Evolutionary conservation across 441 rosid genomes (phyloP).

Genomic region (Arabidopsis hybrid): DNA sequence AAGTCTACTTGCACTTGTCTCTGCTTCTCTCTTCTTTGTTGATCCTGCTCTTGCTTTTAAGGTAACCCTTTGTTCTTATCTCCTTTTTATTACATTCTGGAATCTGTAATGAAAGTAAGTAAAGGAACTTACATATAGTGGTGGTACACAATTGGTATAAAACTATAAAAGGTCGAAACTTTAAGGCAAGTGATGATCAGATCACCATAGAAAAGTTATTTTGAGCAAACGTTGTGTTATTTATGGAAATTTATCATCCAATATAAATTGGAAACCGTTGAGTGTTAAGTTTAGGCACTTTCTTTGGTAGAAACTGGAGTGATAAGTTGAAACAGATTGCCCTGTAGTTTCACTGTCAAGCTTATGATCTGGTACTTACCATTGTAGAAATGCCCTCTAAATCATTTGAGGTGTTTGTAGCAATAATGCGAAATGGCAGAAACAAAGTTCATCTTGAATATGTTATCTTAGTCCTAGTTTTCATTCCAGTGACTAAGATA

Average conservation of each 20-base stretch:
- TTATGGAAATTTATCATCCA: not conserved
- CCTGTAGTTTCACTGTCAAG: not conserved
- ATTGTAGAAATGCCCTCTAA: not conserved
- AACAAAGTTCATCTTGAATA: not conserved
- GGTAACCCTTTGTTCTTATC: conserved; percentile 46
- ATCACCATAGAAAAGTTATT: not conserved
- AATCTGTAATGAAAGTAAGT: not conserved
- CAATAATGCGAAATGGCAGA: not conserved
- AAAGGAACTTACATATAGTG: not conserved
- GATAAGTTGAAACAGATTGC: not conserved
- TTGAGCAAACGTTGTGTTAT: not conserved
- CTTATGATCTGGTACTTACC: not conserved
- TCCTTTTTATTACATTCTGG: not conserved
- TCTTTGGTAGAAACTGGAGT: not conserved
- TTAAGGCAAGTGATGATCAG: conserved; percentile 9
- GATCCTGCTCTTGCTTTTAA: conserved; percentile 87
- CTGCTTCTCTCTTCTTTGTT: conserved; percentile 70
- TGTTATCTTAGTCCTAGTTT: not conserved
- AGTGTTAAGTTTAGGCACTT: not conserved
- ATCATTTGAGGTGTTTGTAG: not conserved
- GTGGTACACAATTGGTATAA: not conserved
- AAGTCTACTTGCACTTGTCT: conserved; percentile 65
- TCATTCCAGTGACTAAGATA: not conserved
- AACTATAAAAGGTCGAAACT: not conserved
- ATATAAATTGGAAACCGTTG: not conserved